These are phyloP conservation scores for Calonectria pauciramosa DNA, from an alignment of 2,329 filamentous ascomycete genomes.

Conservation along the genomic window DNA sequence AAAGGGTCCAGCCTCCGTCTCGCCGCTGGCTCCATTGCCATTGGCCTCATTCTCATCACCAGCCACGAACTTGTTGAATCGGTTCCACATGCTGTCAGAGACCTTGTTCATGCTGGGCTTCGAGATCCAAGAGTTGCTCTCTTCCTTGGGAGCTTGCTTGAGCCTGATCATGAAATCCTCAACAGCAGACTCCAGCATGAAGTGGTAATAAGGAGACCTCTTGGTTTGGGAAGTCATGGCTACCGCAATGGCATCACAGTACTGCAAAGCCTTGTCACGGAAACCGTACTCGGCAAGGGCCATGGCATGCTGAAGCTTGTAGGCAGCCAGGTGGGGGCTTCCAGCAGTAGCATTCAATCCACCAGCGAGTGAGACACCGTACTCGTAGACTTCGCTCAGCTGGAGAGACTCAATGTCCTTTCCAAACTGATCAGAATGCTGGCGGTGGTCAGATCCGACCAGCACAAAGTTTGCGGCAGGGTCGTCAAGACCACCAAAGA, in stretches of 20 bases:
- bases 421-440: slow-evolving; percentile 78
- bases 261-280: slow-evolving; percentile 86
- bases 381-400: slow-evolving; percentile 97
- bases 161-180: slow-evolving; percentile 89
- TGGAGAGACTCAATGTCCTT: slow-evolving; percentile 89
- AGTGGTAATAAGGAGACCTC: slow-evolving; percentile 88
- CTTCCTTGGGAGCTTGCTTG: slow-evolving; percentile 87
- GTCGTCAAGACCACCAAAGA: slow-evolving; percentile 89
- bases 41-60: slow-evolving; percentile 91
- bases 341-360: slow-evolving; percentile 64
- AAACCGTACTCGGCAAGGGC: slow-evolving; percentile 87
- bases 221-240: slow-evolving; percentile 86
- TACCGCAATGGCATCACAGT: slow-evolving; percentile 86
- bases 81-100: slow-evolving; percentile 89
- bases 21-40: slow-evolving; percentile 72
- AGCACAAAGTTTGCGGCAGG: slow-evolving; percentile 83
- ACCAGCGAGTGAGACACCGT: slow-evolving; percentile 80
- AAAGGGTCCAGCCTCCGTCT: slow-evolving; percentile 81
- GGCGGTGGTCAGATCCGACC: slow-evolving; percentile 85
- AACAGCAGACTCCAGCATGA: slow-evolving; percentile 78
- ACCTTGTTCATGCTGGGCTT: slow-evolving; percentile 98
- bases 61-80: slow-evolving; percentile 96
- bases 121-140: slow-evolving; percentile 88
- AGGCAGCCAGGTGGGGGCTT: slow-evolving; percentile 87
- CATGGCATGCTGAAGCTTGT: slow-evolving; percentile 91